Evolutionary conservation across 176 grass and related monocot species (phyloP), one percentile per base, ranked within the genome.

Genomic region (Sorghum bicolor): DNA sequence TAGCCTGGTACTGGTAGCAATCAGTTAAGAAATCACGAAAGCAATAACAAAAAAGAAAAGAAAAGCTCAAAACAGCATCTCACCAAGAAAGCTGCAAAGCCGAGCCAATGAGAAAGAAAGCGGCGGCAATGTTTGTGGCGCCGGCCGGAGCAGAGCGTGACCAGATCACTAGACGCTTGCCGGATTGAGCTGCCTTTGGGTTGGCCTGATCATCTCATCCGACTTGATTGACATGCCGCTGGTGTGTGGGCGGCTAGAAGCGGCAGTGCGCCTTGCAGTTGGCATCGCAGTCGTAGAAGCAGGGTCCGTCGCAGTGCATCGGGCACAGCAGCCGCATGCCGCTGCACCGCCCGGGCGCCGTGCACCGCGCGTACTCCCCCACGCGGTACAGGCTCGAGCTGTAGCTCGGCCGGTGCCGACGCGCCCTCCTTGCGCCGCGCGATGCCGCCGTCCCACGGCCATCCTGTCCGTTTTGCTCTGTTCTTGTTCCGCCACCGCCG

Each of bases 181-280:
- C 50, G 50, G 50, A 53, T 22, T 22, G 6, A 22, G 50, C 50
- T 22, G 50, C 50, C 5, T 52, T 48, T 48, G 15, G 15, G 45
- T 48, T 48, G 15, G 48, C 48, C 19, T 53, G 50, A 52, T 52
- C 44, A 1, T 14, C 3, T 6, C 2, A 8, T 53, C 50, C 17
- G 50, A 53, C 22, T 4, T 57, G 53, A 57, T 12, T 44, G 43
- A 14, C 43, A 44, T 13, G 43, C 43, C 43, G 43, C 43, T 10
- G 22, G 20, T 24, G 22, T 24, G 22, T 8, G 22, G 8, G 0
- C 25, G 6, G 63, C 80, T 94, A 89, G 86, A 93, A 92, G 48
- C 88, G 86, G 90, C 95, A 97, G 78, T 94, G 95, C 28, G 95
- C 86, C 79, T 72, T 90, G 90, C 95, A 94, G 74, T 94, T 97